Conservation (phyloP, 225 moss, liverwort and hornwort genomes). For the Bryoerythrophyllum caledonicum region DNA sequence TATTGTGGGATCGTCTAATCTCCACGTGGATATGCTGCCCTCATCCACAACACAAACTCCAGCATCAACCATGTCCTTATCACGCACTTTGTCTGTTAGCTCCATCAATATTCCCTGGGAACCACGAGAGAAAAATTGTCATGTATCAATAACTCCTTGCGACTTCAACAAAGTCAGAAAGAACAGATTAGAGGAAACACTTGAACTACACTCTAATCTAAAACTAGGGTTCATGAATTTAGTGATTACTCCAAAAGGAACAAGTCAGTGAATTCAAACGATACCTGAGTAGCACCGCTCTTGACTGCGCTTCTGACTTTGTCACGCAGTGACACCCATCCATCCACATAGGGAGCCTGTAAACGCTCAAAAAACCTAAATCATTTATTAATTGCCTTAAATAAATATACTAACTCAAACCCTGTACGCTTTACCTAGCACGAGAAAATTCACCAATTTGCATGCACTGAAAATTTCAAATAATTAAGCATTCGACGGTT, state of each 20-base stretch:
- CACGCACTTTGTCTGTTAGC: slow-evolving; percentile 71
- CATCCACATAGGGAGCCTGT: slow-evolving; percentile 79
- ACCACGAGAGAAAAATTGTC: slow-evolving; percentile 17
- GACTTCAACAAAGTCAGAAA: not conserved
- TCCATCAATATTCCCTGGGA: slow-evolving; percentile 59
- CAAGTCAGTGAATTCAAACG: not conserved
- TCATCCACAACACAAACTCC: slow-evolving; percentile 79
- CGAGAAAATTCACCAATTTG: not conserved
- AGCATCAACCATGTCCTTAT: slow-evolving; percentile 72
- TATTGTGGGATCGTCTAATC: slow-evolving; percentile 60
- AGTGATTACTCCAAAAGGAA: too few relatives aligned
- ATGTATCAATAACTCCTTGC: slow-evolving; percentile 9
- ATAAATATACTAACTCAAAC: too few relatives aligned
- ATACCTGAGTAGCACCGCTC: slow-evolving; percentile 64
- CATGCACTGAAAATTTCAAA: slow-evolving; percentile 4
- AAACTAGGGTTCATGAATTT: too few relatives aligned
- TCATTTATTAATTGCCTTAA: too few relatives aligned
- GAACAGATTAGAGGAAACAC: too few relatives aligned
- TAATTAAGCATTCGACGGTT: too few relatives aligned
- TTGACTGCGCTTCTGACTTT: slow-evolving; percentile 65
- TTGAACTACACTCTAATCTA: too few relatives aligned
- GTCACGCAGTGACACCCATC: slow-evolving; percentile 66
- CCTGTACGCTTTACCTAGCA: too few relatives aligned
- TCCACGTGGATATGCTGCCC: slow-evolving; percentile 63
- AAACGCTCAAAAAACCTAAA: slow-evolving; percentile 8